Evolutionary conservation across 2,329 filamentous ascomycete genomes (phyloP), one percentile per base, ranked within the genome.

Genomic region (Tolypocladium tundrense): DNA sequence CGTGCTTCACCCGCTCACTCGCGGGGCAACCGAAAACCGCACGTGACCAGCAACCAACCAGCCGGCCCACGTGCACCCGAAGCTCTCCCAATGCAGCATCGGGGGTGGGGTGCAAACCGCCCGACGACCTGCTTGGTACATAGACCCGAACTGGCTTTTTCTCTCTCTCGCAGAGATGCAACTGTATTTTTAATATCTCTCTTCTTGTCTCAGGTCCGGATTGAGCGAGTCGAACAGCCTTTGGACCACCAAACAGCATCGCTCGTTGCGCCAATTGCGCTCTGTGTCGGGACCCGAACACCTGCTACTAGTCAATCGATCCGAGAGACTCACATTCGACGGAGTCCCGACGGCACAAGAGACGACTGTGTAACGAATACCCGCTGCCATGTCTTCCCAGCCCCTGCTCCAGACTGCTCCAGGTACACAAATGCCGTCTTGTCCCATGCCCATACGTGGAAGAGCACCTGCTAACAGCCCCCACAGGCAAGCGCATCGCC

Each of bases 401-500:
- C 94, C 94, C 69, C 89, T 99, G 59, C 90, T 99, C 65, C 92
- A 97, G 72, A 93, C 91, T 56, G 88, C 92, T 56, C 92, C 91
- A 64, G 92, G 92, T 96, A 81, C 66, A 80, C 69, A 39, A 19
- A n/a, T 31, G 13, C 41, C 37, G 27, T 4, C 48, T n/a, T 57
- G n/a, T 13, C 27, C 31, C 35, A 35, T 40, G 11, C 37, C 50
- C 48, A 54, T 43, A 24, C 40, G 24, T n/a, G 54, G 45, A 50
- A 48, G 27, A 53, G 2, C 3, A 37, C 16, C 21, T 48, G 58
- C 60, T 66, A 60, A 68, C 61, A 40, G 39, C 37, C 50, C 24
- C 41, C n/a, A 53, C 67, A 96, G 93, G 93, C 83, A 99, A 99
- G 80, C 91, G 93, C 72, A 97, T 99, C 72, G 93, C 94, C 68